These are phyloP conservation scores for Monascus purpureus DNA, from an alignment of 495 filamentous ascomycete species.

Conservation along the genomic window DNA sequence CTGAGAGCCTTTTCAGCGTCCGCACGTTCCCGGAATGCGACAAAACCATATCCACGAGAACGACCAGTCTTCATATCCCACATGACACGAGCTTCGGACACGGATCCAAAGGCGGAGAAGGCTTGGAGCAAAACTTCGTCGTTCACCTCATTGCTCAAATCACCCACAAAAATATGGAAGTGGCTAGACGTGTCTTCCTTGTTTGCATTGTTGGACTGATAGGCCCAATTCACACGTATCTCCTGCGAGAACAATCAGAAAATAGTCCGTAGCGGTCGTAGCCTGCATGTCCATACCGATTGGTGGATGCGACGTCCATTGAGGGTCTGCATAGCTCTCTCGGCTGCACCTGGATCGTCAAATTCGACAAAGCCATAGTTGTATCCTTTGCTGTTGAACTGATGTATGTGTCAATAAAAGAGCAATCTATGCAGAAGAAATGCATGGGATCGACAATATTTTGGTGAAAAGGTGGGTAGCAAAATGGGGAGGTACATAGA, in stretches of 20 bases:
- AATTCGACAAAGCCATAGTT: constrained; percentile 99
- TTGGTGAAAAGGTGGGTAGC: no score
- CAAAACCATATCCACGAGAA: constrained; percentile 94
- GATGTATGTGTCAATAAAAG: constrained; percentile 1
- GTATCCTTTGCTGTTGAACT: constrained; percentile 81
- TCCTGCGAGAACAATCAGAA: constrained; percentile 44
- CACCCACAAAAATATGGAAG: constrained; percentile 98
- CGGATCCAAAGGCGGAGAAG: constrained; percentile 90
- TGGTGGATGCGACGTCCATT: constrained; percentile 94
- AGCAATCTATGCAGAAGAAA: no score
- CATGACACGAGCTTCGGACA: constrained; percentile 99
- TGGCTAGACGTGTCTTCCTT: constrained; percentile 98
- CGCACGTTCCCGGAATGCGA: constrained; percentile 86
- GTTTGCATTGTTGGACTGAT: constrained; percentile 86
- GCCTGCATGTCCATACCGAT: constrained; percentile 45
- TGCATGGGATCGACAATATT: no score
- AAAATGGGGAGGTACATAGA: not conserved
- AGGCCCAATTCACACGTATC: constrained; percentile 99
- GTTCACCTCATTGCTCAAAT: constrained; percentile 97
- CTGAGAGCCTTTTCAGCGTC: constrained; percentile 94
- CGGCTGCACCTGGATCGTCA: constrained; percentile 91
- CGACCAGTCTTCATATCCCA: constrained; percentile 99
- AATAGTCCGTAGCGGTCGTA: constrained; percentile 1
- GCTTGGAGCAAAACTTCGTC: constrained; percentile 91
- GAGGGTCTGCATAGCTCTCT: constrained; percentile 91